Evolutionary conservation across 1,284 basidiomycete genomes (phyloP).

Genomic region (Butyriboletus appendiculatus): DNA sequence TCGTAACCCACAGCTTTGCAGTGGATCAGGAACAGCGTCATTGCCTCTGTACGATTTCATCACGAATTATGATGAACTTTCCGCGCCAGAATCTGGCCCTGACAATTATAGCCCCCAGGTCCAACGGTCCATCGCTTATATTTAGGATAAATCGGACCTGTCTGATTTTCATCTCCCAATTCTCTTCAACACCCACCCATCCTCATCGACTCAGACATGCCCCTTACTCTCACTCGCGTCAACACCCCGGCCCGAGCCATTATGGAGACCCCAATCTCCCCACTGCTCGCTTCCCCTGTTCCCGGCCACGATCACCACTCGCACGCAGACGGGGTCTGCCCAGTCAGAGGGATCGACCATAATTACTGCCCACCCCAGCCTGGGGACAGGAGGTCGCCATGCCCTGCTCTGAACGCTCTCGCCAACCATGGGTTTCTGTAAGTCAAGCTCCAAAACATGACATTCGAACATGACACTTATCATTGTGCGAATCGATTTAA

Average conservation of each 20-base stretch:
- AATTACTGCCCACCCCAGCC: constrained; percentile 29
- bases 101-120: not conserved
- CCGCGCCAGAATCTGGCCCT: not conserved
- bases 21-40: not conserved
- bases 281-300: constrained; percentile 14
- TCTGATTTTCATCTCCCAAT: not conserved
- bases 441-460: constrained; percentile 8
- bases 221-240: not conserved
- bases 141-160: not conserved
- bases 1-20: constrained; percentile 1
- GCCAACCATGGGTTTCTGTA: constrained; percentile 49
- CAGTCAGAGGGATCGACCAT: constrained; percentile 19
- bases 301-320: constrained; percentile 26
- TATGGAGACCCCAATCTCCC: constrained; percentile 10
- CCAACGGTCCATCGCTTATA: constrained; percentile 1
- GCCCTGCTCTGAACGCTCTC: constrained; percentile 50
- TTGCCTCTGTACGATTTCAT: not conserved
- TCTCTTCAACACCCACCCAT: not conserved
- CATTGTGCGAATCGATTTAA: not conserved
- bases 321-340: constrained; percentile 22
- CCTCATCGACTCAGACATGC: constrained; percentile 2
- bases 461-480: not conserved
- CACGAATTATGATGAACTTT: not conserved
- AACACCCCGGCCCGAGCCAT: not conserved
- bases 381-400: constrained; percentile 42